Base-by-base conservation (phyloP, 1,284 basidiomycete genomes). In the Cryptococcus sp. region DNA sequence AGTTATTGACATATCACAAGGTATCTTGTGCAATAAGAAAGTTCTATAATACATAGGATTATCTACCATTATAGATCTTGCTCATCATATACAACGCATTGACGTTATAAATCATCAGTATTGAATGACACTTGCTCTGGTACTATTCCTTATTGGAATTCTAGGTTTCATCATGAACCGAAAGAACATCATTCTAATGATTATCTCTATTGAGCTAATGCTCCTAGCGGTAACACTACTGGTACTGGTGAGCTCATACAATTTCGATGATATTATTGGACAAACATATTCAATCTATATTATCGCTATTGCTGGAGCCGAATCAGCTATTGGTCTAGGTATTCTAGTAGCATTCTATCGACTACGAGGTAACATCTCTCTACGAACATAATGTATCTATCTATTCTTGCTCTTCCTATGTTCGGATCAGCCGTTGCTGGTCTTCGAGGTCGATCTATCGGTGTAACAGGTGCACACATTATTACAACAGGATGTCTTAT, bases 181-280 rank as follows among this genome's bases (percentile, higher is more conserved):
- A 53, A 75, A 76, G 65, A 75, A 77, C 61, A 73, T 76, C 55
- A 73, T 75, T 66, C 58, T 76, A 61, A 75, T 77, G 73, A 68
- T 77, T 58, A 76, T 77, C 57, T 71, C 68, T 55, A 75, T 77
- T 69, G 75, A 76, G 61, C 59, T 76, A 54, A 77, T 77, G 75
- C 61, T 76, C 55, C 67, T 76, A 65, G 72, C 73, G 26, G 73
- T 74, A 48, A 74, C 75, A 58, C 61, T 77, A 61, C 55, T 77
- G 62, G 67, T 76, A 50, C 66, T 77, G 61, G 59, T 73, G 52
- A 73, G 70, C 64, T 70, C 74, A 63, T 72, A 73, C 58, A 61
- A 63, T 55, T 75, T 74, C 56, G 69, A 76, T 67, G 74, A 76
- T 61, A 74, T 75, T 65, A 58, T 72, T 62, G 74, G 75, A 61